A percentile compares a stretch with the other conserved stretches of the same genome.
Evolutionary conservation across 2,329 filamentous ascomycete genomes (phyloP).

Genomic region (Dendryphion nanum): DNA sequence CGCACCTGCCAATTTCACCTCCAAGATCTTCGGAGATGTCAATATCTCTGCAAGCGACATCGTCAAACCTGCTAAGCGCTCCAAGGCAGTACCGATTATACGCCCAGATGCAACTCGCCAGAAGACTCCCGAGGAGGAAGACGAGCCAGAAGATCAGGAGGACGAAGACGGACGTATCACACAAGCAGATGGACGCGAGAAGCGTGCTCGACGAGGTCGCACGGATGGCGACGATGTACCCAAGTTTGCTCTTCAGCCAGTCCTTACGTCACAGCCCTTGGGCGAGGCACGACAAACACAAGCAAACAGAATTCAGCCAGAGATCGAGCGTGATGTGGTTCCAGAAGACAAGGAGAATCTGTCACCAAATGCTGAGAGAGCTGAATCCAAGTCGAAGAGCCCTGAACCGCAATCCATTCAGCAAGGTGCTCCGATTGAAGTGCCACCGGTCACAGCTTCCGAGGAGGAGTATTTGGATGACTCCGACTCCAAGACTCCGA

Average conservation of each 20-base stretch:
- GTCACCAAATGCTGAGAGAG: slow-evolving; percentile 24
- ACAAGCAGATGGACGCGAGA: slow-evolving; percentile 68
- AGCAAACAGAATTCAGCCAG: slow-evolving; percentile 17
- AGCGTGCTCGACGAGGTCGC: slow-evolving; percentile 67
- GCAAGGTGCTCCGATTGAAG: slow-evolving; percentile 7
- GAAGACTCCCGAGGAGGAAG: slow-evolving; percentile 45
- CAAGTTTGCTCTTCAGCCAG: slow-evolving; percentile 60
- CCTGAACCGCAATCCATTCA: slow-evolving; percentile 21
- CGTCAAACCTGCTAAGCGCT: slow-evolving; percentile 66
- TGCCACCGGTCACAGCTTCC: slow-evolving; percentile 9
- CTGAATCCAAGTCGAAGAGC: slow-evolving; percentile 27
- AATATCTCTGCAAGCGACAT: slow-evolving; percentile 61
- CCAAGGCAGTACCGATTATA: slow-evolving; percentile 82
- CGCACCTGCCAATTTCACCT: slow-evolving; percentile 28
- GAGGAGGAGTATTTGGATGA: slow-evolving; percentile 13
- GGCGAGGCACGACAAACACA: slow-evolving; percentile 26
- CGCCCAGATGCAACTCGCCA: slow-evolving; percentile 52
- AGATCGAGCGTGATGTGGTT: slow-evolving; percentile 19
- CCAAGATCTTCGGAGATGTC: slow-evolving; percentile 37
- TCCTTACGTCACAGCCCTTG: slow-evolving; percentile 39
- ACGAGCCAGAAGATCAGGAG: slow-evolving; percentile 44
- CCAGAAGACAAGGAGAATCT: slow-evolving; percentile 39
- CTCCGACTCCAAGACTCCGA: slow-evolving; percentile 13
- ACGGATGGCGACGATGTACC: slow-evolving; percentile 72
- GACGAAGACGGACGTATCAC: slow-evolving; percentile 61